Conservation (phyloP, 176 grass and related monocot genomes). For the Sorghum bicolor region Sorghum_bicolor_NCBIv3 NC_012870.2:25523001-25523500, state of each 20-base stretch:
- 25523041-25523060: constrained; percentile 85
- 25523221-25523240: background rate
- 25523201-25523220: constrained; percentile 70
- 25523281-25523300: background rate
- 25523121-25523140: background rate
- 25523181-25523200: constrained; percentile 79
- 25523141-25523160: background rate
- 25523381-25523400: background rate
- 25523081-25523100: background rate
- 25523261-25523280: background rate
- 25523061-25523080: constrained; percentile 98
- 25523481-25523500: background rate
- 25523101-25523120: background rate
- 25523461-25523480: no score
- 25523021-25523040: constrained; percentile 74
- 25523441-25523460: no score
- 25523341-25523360: background rate
- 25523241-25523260: background rate
- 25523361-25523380: background rate
- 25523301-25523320: background rate
- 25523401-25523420: background rate
- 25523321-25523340: background rate
- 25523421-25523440: no score
- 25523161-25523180: constrained; percentile 27
- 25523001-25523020: constrained; percentile 84